Base-by-base conservation (phyloP, 1,139 yeast species). In the Kodamaea sp. region DNA sequence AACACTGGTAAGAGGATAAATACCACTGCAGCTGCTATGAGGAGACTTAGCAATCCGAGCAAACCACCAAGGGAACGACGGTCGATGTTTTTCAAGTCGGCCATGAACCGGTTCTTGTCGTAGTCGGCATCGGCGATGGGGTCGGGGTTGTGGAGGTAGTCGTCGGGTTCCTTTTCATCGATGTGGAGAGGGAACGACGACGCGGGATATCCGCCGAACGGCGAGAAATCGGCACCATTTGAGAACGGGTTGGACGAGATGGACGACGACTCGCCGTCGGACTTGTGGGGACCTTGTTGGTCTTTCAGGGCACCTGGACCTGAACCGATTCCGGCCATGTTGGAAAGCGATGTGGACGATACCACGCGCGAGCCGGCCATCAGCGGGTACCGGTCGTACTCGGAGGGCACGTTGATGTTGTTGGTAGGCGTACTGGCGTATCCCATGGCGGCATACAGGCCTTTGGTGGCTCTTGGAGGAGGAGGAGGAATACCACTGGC, bases 361-460 rank as follows among this genome's bases (percentile, higher is more conserved):
- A 69, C 71, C 14, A 66, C 71, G 41, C 78, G 58, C 16, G 78
- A 68, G 7, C 76, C 75, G 5, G 70, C 71, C 47, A 75, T 56
- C 6, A 73, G 59, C 3, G 83, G 83, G 46, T 78, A 78, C 47
- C 83, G 62, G 49, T 78, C 83, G 45, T 63, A 78, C 43, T 75
- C 80, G 0, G 78, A 68, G 7, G 83, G 81, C n/a, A 54, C 59
- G 31, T 55, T 56, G 26, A 56, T 53, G 37, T 50, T 50, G 34
- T 46, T 47, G 26, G 47, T 15, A 18, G 34, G 34, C 14, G 31
- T 25, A 21, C 22, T 19, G 28, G 35, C 27, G 19, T 29, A 28
- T 4, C 34, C 34, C 32, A 31, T 25, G 24, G 34, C 26, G 22
- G 32, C 24, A 14, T 32, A 32, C 14, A 19, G 20, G 10, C 32